Evolutionary conservation across 2,329 filamentous ascomycete genomes (phyloP), one percentile per base, ranked within the genome.

Genomic region (Teratosphaeria epicoccoides): DNA sequence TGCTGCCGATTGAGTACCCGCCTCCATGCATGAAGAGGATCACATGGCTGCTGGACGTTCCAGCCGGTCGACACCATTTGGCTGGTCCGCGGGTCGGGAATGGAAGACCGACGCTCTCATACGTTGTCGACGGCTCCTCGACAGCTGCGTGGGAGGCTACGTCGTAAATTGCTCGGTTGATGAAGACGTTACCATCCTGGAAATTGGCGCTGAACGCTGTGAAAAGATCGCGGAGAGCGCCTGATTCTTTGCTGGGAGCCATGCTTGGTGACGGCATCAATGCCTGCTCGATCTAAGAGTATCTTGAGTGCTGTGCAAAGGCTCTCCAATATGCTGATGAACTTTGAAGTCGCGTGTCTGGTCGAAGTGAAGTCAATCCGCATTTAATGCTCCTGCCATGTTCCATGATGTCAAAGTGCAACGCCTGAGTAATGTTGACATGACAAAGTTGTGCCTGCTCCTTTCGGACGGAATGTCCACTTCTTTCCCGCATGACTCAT

Each of bases 161-260:
- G 28, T 64, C 61, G 49, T 64, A 64, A 26, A 61, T 50, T 7
- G 49, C 50, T 33, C 61, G 52, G 37, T 53, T 46, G 2, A 61
- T 44, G 28, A 52, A 57, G 1, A 50, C 47, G 43, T 47, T 46
- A 23, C 58, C 53, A 28, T 37, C 11, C 2, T 60, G 60, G 17
- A 57, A 58, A 3, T 57, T 46, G 12, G 47, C 28, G 12, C 48
- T 50, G 50, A 64, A 49, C 4, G 25, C 22, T 17, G 52, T 55
- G 52, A 61, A 61, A 17, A 62, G 49, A 23, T 56, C 54, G 9
- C 49, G 47, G 5, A 64, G 57, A 10, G 49, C 52, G 40, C 47
- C 46, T 6, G 61, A 62, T 51, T 62, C 58, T 52, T 62, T 58
- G 55, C 58, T 62, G 47, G 59, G 56, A 3, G 58, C 29, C 61